Base-by-base conservation (phyloP, 1,139 yeast species). In the Suhomyces atakaporum region DNA sequence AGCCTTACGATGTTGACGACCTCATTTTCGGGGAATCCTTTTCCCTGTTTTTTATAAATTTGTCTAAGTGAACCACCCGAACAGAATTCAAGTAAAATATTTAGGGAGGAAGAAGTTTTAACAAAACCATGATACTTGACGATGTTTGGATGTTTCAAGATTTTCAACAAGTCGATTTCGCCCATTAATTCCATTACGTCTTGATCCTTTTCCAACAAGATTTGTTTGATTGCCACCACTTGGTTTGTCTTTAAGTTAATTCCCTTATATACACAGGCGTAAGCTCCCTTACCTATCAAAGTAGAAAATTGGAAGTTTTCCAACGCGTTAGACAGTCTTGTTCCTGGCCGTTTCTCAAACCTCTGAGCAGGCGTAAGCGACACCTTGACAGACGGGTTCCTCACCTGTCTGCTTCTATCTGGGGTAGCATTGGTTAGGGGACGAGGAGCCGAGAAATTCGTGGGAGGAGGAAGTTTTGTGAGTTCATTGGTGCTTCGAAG, bases 121-220 rank as follows among this genome's bases (percentile, higher is more conserved):
- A 87, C 84, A 56, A 86, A 89, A 2, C 97, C 96, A 47, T 83
- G 92, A 52, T 90, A 87, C 50, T 86, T 86, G 36, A 92, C 96
- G 39, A 92, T 89, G 52, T 92, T 87, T 4, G 80, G 79, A 56
- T 92, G 96, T 48, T 81, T 81, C 36, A 92, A 71, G 37, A 84
- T 81, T 55, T 87, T 88, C 64, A 92, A 73, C 21, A 90, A 72
- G 45, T 87, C 89, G 27, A 89, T 83, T 58, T 92, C 97, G n/a
- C 88, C 83, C 79, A 89, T 82, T 35, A 58, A 64, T 71, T 70
- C 66, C 60, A 70, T 56, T 45, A 68, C 67, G 44, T 69, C 67
- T 45, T 69, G 72, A 42, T 63, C 69, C 38, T 56, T 57, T 24
- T 69, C 83, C 29, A 87, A 68, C 16, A 77, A 67, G 18, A 92